These are phyloP conservation scores for Suillus brevipes DNA, from an alignment of 768 basidiomycete genomes.

Conservation along the genomic window DNA sequence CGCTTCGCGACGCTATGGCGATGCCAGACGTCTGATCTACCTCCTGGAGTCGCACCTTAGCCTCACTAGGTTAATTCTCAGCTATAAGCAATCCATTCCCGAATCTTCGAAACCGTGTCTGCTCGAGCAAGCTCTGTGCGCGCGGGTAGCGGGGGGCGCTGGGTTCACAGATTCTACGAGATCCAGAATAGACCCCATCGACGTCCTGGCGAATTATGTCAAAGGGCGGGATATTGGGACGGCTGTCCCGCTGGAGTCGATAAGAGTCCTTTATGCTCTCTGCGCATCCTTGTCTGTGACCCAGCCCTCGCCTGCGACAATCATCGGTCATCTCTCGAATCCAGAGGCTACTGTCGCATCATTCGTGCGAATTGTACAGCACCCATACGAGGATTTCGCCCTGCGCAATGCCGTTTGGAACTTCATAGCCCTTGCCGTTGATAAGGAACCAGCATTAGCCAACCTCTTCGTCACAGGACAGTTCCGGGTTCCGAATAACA, in stretches of 20 bases:
- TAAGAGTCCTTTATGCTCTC: slow-evolving; percentile 43
- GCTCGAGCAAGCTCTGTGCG: slow-evolving; percentile 76
- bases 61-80: slow-evolving; percentile 62
- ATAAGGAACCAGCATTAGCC: slow-evolving; percentile 84
- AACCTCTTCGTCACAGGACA: slow-evolving; percentile 76
- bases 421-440: slow-evolving; percentile 77
- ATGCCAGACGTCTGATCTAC: slow-evolving; percentile 65
- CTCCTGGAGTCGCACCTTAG: slow-evolving; percentile 68
- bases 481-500: slow-evolving; percentile 49
- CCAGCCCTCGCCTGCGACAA: slow-evolving; percentile 65
- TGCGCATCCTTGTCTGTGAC: slow-evolving; percentile 62
- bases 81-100: slow-evolving; percentile 55
- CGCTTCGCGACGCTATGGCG: slow-evolving; percentile 62
- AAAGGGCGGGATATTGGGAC: slow-evolving; percentile 62
- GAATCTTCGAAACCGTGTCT: slow-evolving; percentile 53
- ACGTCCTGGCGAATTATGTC: slow-evolving; percentile 69
- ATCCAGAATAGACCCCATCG: slow-evolving; percentile 66
- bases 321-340: slow-evolving; percentile 76
- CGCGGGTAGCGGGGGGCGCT: slow-evolving; percentile 53
- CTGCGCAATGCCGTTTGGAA: slow-evolving; percentile 81
- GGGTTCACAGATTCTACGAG: slow-evolving; percentile 44
- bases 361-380: slow-evolving; percentile 70
- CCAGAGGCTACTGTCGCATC: slow-evolving; percentile 69
- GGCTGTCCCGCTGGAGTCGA: slow-evolving; percentile 63
- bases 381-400: slow-evolving; percentile 76